These are phyloP conservation scores for Vaccinium vitisidaea DNA, from an alignment of 148 eudicot genomes.

Conservation along the genomic window DNA sequence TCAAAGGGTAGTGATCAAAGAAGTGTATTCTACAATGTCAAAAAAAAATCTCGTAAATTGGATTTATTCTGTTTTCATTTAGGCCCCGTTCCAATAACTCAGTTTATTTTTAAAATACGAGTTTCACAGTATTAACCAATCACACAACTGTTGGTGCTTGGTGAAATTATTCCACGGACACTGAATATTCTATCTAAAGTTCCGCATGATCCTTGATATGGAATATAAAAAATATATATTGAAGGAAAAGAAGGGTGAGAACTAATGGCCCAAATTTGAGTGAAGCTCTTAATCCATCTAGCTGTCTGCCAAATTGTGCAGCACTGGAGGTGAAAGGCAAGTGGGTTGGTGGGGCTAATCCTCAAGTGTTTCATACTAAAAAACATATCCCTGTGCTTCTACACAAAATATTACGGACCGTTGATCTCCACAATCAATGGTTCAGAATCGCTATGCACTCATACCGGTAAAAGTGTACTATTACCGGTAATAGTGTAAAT, in stretches of 20 bases:
- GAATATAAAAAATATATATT: neutral
- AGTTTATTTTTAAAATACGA: no score
- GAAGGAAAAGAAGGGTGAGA: neutral
- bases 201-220: neutral
- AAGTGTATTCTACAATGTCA: neutral
- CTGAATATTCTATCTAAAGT: neutral
- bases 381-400: no score
- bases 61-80: no score
- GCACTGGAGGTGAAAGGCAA: neutral
- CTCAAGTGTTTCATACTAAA: neutral
- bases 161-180: neutral
- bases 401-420: no score
- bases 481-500: no score
- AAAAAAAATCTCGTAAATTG: no score
- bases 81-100: no score
- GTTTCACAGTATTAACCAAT: neutral
- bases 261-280: neutral
- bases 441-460: no score
- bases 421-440: no score
- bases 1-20: neutral
- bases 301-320: constrained; percentile 2
- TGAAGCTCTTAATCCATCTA: neutral
- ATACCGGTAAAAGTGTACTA: no score
- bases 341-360: neutral
- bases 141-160: neutral